Evolutionary conservation across 2,329 filamentous ascomycete genomes (phyloP).

Genomic region (Penicillium carneum): DNA sequence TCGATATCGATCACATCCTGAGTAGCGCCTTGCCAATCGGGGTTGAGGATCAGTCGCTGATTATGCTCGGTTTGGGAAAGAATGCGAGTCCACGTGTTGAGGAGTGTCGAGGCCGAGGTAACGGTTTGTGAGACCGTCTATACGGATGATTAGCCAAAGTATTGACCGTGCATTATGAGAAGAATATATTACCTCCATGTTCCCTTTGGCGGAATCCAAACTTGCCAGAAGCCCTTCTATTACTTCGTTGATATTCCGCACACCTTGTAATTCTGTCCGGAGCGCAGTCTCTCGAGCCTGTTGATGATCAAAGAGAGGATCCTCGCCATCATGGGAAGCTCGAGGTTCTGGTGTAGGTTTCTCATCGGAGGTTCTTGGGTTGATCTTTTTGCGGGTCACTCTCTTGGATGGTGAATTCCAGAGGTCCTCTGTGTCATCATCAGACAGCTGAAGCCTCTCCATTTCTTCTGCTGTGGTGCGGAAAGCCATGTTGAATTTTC

Average conservation of each 20-base stretch:
- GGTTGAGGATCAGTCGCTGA: constrained; percentile 86
- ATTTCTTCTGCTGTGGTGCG: constrained; percentile 57
- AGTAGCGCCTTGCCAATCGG: constrained; percentile 85
- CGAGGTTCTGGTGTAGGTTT: constrained; percentile 39
- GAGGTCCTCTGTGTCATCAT: constrained; percentile 64
- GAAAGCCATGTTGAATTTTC: constrained; percentile 38
- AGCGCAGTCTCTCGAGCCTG: constrained; percentile 76
- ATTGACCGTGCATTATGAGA: background rate
- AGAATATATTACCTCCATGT: constrained; percentile 54
- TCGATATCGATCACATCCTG: constrained; percentile 88
- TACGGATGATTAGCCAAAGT: background rate
- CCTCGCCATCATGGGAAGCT: constrained; percentile 53
- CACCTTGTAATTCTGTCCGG: constrained; percentile 78
- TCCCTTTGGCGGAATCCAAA: constrained; percentile 56
- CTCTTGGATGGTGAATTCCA: constrained; percentile 64
- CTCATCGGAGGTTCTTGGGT: constrained; percentile 47
- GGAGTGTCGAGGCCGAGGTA: constrained; percentile 81
- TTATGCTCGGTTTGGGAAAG: constrained; percentile 97
- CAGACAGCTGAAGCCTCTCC: constrained; percentile 60
- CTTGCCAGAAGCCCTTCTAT: constrained; percentile 69
- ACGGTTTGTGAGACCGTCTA: constrained; percentile 87
- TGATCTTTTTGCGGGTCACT: constrained; percentile 43
- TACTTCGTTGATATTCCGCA: constrained; percentile 84
- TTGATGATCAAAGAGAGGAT: constrained; percentile 67
- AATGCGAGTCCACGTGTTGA: constrained; percentile 95